Evolutionary conservation across 352 stramenopile genomes (phyloP), one percentile per base, ranked within the genome.

Genomic region (Albugo candida): DNA sequence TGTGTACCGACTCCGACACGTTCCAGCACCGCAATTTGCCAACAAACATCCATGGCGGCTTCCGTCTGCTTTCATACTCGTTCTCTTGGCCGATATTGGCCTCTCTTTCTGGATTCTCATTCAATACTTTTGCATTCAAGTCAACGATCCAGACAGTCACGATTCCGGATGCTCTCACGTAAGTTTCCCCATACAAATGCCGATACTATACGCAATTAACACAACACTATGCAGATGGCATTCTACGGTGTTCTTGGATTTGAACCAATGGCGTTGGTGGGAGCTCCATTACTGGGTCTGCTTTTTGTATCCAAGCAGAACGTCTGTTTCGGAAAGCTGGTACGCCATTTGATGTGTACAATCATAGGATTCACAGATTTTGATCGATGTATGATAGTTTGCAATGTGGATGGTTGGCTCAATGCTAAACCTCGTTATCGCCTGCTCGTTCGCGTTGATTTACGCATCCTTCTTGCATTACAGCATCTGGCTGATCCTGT

Each of bases 71-170:
- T 58, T 86, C 55, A 58, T 91, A 0, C n/a, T 74, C 21, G 54
- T 87, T 5, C 43, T 91, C n/a, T 59, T 82, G 18, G 52, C 61
- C 13, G 78, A 91, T 44, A 65, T 73, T 48, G 61, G 67, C 13
- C 55, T 78, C 45, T 61, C 65, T 11, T 81, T 87, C 51, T 84
- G 67, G 68, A 68, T 86, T 36, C 48, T 86, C 35, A 73, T 88
- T 51, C 70, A 91, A 57, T 91, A 76, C 44, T 88, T 82, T 57
- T 91, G 78, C 57, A 63, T 91, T 45, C 78, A 91, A 83, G 65
- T 91, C 36, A 63, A 74, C 8, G 73, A 88, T 41, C 78, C 78
- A 13, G 88, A 70, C 16, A 47, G 61, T 16, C 48, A 72, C 40
- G 67, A 88, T 51, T 71, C 70, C 11, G 78, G 75, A 3, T 91